Conservation (phyloP, 176 grass and related monocot species). For the Eragrostis nindensis region DNA sequence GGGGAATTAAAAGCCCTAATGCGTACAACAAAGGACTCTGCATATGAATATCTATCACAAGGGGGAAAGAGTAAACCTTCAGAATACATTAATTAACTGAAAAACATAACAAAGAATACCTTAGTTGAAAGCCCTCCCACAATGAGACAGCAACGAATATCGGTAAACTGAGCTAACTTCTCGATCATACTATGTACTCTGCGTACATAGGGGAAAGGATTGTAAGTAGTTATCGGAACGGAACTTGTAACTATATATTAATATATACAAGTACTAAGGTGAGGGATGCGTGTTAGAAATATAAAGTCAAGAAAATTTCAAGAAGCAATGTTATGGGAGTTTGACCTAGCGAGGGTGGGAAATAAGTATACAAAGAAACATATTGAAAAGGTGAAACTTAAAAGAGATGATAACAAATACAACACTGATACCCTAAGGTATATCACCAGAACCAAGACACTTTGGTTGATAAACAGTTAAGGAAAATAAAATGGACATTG, state of each 20-base stretch:
- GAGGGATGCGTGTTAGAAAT: neutral
- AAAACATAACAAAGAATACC: constrained; percentile 51
- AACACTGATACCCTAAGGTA: neutral
- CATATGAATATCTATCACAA: neutral
- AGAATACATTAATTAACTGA: constrained; percentile 8
- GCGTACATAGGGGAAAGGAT: constrained; percentile 29
- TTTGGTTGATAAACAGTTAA: neutral
- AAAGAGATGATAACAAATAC: neutral
- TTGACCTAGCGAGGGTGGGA: constrained; percentile 10
- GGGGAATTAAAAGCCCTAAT: constrained; percentile 7
- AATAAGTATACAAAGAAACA: constrained; percentile 14
- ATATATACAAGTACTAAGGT: constrained; percentile 9
- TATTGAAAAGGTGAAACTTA: neutral
- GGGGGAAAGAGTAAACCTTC: neutral
- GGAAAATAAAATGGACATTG: neutral
- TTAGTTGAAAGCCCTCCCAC: constrained; percentile 91
- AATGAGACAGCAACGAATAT: constrained; percentile 95
- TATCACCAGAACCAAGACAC: neutral
- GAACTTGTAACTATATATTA: neutral
- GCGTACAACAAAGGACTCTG: neutral
- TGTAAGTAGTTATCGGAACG: neutral
- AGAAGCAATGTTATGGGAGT: neutral
- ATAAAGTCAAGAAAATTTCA: neutral
- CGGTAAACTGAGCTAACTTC: constrained; percentile 93
- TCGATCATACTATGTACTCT: constrained; percentile 98